phyloP scores from a whole-genome alignment of 306 rosid genomes.

The Ormosia emarginata region DNA sequence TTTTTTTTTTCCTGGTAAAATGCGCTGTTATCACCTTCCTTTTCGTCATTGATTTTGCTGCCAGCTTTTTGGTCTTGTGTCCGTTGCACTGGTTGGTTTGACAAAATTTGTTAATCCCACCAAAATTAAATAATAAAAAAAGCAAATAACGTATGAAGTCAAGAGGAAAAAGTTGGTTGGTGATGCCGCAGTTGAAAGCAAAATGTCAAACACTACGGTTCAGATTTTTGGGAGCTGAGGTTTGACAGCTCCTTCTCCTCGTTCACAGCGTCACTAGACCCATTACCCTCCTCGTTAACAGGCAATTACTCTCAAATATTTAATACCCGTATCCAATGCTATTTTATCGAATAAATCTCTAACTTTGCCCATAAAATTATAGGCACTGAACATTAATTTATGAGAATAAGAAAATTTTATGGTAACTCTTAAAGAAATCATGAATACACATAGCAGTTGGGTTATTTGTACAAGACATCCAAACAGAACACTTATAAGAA shows the following conservation, averaged over 20 bases:
- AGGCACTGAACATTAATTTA: too few species aligned
- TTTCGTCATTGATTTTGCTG: constrained; percentile 37
- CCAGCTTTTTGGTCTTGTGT: constrained; percentile 40
- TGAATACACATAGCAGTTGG: too few species aligned
- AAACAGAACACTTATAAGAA: too few species aligned
- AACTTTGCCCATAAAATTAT: too few species aligned
- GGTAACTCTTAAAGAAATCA: too few species aligned
- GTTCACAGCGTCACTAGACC: constrained; percentile 23
- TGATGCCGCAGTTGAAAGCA: constrained; percentile 69
- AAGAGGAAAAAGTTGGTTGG: constrained; percentile 51
- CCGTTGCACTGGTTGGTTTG: constrained; percentile 44
- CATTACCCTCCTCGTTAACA: too few species aligned
- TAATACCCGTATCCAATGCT: too few species aligned
- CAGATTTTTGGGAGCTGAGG: constrained; percentile 45
- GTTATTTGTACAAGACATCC: too few species aligned
- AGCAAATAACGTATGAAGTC: constrained; percentile 16
- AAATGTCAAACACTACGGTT: constrained; percentile 86
- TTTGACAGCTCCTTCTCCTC: constrained; percentile 58
- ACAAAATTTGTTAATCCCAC: constrained; percentile 34
- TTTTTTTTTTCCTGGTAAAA: not conserved
- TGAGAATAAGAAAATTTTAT: too few species aligned
- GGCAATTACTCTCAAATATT: too few species aligned
- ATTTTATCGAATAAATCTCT: too few species aligned
- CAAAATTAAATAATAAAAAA: not conserved
- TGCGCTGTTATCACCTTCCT: not conserved